Conservation (phyloP, 257 asterid species). For the Solanum tacnaense region DNA sequence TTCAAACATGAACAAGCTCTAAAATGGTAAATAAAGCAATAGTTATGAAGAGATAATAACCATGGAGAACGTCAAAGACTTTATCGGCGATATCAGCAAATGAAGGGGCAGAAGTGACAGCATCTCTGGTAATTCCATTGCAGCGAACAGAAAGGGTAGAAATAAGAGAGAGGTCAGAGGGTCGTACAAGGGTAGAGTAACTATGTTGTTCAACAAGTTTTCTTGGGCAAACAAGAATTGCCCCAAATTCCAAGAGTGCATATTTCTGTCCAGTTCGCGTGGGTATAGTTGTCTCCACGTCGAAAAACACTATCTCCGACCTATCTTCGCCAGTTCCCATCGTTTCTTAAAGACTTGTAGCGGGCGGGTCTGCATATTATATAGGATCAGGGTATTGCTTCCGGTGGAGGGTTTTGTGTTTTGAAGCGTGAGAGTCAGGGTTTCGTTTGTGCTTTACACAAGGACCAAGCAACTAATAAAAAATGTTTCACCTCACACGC, state of each 20-base stretch:
- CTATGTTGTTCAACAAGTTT: slow-evolving; percentile 70
- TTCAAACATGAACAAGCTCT: background rate
- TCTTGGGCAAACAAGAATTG: slow-evolving; percentile 79
- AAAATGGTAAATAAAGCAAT: background rate
- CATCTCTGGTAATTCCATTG: slow-evolving; percentile 67
- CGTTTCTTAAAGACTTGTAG: background rate
- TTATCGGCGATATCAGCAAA: slow-evolving; percentile 67
- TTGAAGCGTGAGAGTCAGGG: background rate
- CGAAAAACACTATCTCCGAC: slow-evolving; percentile 88
- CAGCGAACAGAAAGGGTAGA: slow-evolving; percentile 69
- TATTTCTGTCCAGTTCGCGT: slow-evolving; percentile 59
- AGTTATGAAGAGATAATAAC: slow-evolving; percentile 7
- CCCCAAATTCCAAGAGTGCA: slow-evolving; percentile 81
- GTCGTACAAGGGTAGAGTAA: slow-evolving; percentile 72
- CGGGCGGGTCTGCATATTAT: background rate
- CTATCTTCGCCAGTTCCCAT: slow-evolving; percentile 26
- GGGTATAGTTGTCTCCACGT: slow-evolving; percentile 86
- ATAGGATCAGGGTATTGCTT: background rate
- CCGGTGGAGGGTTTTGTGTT: background rate
- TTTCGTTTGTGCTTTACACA: background rate
- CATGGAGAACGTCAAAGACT: slow-evolving; percentile 73
- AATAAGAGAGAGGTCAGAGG: slow-evolving; percentile 59
- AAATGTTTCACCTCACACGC: background rate
- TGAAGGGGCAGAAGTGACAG: slow-evolving; percentile 60
- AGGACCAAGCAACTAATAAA: background rate